phyloP scores from a whole-genome alignment of 805 yeast genomes.

The Yamadazyma insecticola region DNA sequence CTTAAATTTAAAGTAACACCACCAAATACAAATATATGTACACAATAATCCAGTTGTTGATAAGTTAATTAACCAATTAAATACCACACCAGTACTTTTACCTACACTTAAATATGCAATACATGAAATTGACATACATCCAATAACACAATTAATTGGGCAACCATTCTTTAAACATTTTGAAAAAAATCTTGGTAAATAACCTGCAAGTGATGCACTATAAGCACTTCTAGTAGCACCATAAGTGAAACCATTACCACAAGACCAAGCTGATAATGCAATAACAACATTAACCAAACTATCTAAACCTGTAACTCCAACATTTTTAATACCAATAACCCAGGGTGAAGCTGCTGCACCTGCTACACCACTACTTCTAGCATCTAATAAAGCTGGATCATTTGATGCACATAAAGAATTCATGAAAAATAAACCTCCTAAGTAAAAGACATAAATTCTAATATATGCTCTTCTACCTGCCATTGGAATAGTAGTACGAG shows the following conservation, averaged over 20 bases:
- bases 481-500: conserved; percentile 28
- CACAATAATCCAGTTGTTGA: conserved; percentile 31
- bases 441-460: conserved; percentile 30
- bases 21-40: conserved; percentile 26
- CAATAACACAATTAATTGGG: conserved; percentile 27
- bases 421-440: conserved; percentile 37
- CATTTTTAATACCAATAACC: conserved; percentile 31
- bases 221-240: conserved; percentile 33
- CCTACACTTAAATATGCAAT: conserved; percentile 27
- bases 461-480: conserved; percentile 33
- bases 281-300: conserved; percentile 30
- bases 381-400: conserved; percentile 25
- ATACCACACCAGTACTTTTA: conserved; percentile 22
- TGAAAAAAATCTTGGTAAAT: conserved; percentile 28
- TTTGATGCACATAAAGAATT: conserved; percentile 29
- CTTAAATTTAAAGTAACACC: conserved; percentile 28
- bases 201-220: conserved; percentile 32
- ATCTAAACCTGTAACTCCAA: conserved; percentile 32
- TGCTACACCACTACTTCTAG: conserved; percentile 18
- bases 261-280: conserved; percentile 32
- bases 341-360: conserved; percentile 40
- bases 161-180: conserved; percentile 29
- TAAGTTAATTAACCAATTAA: conserved; percentile 34
- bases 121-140: conserved; percentile 16
- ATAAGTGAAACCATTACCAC: conserved; percentile 32